Conservation (phyloP, 345 rosid species). For the Geranium brycei region DNA sequence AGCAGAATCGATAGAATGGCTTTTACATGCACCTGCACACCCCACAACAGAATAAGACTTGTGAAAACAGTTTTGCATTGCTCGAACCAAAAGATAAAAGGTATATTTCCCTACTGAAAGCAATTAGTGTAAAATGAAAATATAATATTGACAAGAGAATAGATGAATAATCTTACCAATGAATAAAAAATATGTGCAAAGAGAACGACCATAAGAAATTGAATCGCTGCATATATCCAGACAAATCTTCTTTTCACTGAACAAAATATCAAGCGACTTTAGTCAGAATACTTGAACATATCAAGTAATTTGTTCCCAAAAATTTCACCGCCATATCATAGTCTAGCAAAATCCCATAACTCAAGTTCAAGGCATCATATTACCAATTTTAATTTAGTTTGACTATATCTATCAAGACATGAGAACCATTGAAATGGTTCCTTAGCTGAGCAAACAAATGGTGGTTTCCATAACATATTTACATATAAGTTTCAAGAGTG, state of each 20-base stretch:
- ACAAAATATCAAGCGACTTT: constrained; percentile 10
- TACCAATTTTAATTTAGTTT: no score
- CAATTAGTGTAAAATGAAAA: no score
- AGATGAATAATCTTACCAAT: not conserved
- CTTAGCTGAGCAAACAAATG: no score
- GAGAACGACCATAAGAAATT: not conserved
- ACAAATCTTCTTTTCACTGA: constrained; percentile 55
- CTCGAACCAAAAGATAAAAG: not conserved
- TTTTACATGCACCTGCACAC: constrained; percentile 43
- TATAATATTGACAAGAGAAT: not conserved
- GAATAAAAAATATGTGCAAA: not conserved
- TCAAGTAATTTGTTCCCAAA: not conserved
- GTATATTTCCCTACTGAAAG: no score
- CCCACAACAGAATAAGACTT: not conserved
- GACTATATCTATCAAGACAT: no score
- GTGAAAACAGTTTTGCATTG: not conserved
- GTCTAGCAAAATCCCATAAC: not conserved
- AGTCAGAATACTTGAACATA: constrained; percentile 8
- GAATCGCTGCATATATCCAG: not conserved
- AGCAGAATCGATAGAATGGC: constrained; percentile 65
- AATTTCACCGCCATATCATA: not conserved
- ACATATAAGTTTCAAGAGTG: not conserved
- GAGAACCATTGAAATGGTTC: not conserved
- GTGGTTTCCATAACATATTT: no score
- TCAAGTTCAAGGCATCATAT: no score